A percentile compares a stretch with the other conserved stretches of the same genome.
Evolutionary conservation across 352 stramenopile genomes (phyloP).

Genomic region (Phytopythium oedochilum): DNA sequence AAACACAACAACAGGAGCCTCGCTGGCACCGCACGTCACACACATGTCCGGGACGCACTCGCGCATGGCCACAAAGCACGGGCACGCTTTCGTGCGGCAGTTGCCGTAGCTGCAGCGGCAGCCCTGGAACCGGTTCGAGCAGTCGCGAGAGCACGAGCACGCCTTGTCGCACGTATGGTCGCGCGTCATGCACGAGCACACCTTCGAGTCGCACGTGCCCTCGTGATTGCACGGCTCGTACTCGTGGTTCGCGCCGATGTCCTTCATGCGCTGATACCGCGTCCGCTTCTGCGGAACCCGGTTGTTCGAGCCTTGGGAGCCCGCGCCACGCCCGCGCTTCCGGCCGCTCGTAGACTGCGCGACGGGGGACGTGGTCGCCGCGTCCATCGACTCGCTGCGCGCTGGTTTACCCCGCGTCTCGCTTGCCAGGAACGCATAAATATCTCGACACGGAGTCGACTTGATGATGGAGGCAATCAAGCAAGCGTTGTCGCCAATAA

Average conservation of each 20-base stretch:
- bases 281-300: slow-evolving; percentile 57
- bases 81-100: slow-evolving; percentile 56
- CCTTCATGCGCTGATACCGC: slow-evolving; percentile 57
- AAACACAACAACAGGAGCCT: slow-evolving; percentile 38
- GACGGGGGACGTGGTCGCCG: slow-evolving; percentile 32
- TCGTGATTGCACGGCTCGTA: slow-evolving; percentile 80
- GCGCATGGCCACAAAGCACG: slow-evolving; percentile 51
- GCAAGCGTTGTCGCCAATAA: slow-evolving; percentile 61
- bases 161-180: slow-evolving; percentile 81
- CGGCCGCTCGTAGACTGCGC: slow-evolving; percentile 28
- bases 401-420: slow-evolving; percentile 27
- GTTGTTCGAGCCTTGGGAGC: slow-evolving; percentile 48
- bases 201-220: slow-evolving; percentile 42
- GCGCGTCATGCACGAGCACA: slow-evolving; percentile 71
- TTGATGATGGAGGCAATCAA: slow-evolving; percentile 57
- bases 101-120: slow-evolving; percentile 54
- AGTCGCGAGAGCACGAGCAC: slow-evolving; percentile 77
- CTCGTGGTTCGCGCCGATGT: slow-evolving; percentile 58
- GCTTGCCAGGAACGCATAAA: slow-evolving; percentile 42
- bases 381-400: slow-evolving; percentile 20
- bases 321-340: slow-evolving; percentile 33
- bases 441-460: slow-evolving; percentile 49
- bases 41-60: slow-evolving; percentile 63
- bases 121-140: slow-evolving; percentile 56
- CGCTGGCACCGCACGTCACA: slow-evolving; percentile 50